phyloP scores from a whole-genome alignment of 495 filamentous ascomycete genomes.

The Penicillium diatomitis region DNA sequence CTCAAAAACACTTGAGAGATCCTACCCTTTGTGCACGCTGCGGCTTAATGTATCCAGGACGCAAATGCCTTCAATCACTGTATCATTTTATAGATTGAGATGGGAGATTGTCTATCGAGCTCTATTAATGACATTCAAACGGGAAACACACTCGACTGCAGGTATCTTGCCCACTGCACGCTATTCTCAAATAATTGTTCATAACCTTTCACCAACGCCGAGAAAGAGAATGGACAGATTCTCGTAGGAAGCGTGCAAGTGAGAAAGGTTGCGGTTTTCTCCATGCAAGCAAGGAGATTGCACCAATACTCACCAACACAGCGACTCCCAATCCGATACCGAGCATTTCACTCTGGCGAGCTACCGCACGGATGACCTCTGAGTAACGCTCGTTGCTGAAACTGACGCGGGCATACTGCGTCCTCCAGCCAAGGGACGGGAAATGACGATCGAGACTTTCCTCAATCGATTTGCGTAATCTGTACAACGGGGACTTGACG shows the following conservation, averaged over 20 bases:
- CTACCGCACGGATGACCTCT: slow-evolving; percentile 60
- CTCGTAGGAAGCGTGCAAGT: slow-evolving; percentile 3
- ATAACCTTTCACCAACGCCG: background rate
- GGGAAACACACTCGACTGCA: too few relatives aligned
- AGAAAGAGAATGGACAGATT: background rate
- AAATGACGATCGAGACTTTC: slow-evolving; percentile 71
- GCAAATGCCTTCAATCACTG: too few relatives aligned
- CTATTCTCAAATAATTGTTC: too few relatives aligned
- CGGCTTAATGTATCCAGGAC: too few relatives aligned
- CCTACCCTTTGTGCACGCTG: too few relatives aligned
- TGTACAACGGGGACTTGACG: slow-evolving; percentile 67
- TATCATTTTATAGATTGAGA: background rate
- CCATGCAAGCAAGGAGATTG: slow-evolving; percentile 24
- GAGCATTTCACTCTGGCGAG: slow-evolving; percentile 58
- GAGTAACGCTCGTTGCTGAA: slow-evolving; percentile 90
- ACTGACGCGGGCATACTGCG: slow-evolving; percentile 86
- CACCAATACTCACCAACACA: slow-evolving; percentile 15
- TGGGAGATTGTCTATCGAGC: background rate
- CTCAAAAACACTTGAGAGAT: too few relatives aligned
- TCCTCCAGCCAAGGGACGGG: slow-evolving; percentile 73
- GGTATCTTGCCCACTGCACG: too few relatives aligned
- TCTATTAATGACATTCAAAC: too few relatives aligned
- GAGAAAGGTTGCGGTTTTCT: slow-evolving; percentile 19
- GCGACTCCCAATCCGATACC: slow-evolving; percentile 23
- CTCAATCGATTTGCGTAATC: slow-evolving; percentile 73